Conservation (phyloP, 2,329 filamentous ascomycete genomes). For the Laburnicola sp. region DNA sequence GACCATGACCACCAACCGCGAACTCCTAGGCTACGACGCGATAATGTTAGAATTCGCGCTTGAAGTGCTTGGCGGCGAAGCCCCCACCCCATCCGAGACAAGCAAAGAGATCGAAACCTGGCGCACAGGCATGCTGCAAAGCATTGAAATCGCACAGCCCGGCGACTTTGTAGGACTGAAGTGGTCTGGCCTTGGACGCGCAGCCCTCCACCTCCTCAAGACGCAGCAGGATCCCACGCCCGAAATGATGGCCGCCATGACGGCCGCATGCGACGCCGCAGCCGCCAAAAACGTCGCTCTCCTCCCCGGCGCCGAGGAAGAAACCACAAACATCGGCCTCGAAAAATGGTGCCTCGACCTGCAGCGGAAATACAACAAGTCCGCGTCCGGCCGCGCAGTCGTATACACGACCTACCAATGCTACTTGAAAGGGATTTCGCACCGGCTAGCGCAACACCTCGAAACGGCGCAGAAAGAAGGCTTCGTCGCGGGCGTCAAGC, state of each 20-base stretch:
- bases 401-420: constrained; percentile 70
- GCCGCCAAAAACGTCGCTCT: constrained; percentile 69
- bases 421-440: constrained; percentile 56
- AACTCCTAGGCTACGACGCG: constrained; percentile 76
- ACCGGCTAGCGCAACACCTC: constrained; percentile 52
- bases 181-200: constrained; percentile 77
- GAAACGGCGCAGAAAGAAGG: constrained; percentile 49
- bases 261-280: constrained; percentile 74
- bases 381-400: constrained; percentile 62
- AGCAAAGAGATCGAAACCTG: constrained; percentile 69
- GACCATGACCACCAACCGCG: constrained; percentile 65
- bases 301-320: constrained; percentile 85
- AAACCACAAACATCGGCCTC: constrained; percentile 75
- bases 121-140: constrained; percentile 73
- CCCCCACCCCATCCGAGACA: constrained; percentile 57
- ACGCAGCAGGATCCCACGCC: constrained; percentile 64
- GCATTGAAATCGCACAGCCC: constrained; percentile 59
- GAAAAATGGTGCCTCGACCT: constrained; percentile 79
- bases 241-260: constrained; percentile 69
- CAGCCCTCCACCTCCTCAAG: constrained; percentile 69
- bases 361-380: constrained; percentile 77
- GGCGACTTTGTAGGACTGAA: constrained; percentile 62
- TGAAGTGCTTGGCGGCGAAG: constrained; percentile 72
- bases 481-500: constrained; percentile 60
- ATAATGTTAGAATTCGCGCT: constrained; percentile 83